Percentiles rank a stretch among this genome's conserved stretches.
Conservation (phyloP, 2,329 filamentous ascomycete species). For the Plenodomus lindquistii region DNA sequence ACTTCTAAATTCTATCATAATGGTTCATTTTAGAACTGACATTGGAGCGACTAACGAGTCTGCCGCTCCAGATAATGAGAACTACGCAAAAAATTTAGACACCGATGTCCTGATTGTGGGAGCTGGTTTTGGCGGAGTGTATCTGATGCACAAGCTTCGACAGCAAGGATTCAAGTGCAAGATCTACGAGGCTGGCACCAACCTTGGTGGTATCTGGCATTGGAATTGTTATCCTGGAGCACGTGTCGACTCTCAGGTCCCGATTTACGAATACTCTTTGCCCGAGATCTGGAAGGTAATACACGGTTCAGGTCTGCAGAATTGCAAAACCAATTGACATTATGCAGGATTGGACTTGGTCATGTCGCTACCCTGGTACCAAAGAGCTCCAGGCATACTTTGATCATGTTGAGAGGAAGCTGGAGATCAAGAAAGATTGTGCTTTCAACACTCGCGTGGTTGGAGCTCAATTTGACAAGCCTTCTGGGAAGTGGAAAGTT, state of each 20-base stretch:
- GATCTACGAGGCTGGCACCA: constrained; percentile 47
- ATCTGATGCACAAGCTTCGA: constrained; percentile 48
- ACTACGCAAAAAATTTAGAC: constrained; percentile 41
- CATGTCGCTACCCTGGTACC: constrained; percentile 56
- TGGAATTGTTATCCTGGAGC: constrained; percentile 53
- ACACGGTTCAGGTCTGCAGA: too few species aligned
- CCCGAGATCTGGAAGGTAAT: constrained; percentile 52
- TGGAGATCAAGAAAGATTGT: constrained; percentile 61
- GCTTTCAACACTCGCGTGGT: constrained; percentile 61
- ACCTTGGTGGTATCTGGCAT: constrained; percentile 51
- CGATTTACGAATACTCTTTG: constrained; percentile 54
- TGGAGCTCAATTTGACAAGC: constrained; percentile 56
- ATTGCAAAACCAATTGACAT: too few species aligned
- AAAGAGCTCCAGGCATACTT: constrained; percentile 62
- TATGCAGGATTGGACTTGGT: constrained; percentile 60
- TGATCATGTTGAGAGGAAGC: constrained; percentile 60
- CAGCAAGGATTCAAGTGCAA: constrained; percentile 46
- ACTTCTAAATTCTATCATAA: constrained; percentile 4
- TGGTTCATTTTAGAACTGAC: constrained; percentile 40
- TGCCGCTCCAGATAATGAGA: constrained; percentile 27
- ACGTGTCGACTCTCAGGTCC: constrained; percentile 52
- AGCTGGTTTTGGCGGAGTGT: constrained; percentile 49
- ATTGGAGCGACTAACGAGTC: constrained; percentile 32
- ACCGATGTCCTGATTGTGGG: constrained; percentile 47
- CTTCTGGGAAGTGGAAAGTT: constrained; percentile 55